Percentiles rank a stretch among this genome's conserved stretches.
These are phyloP conservation scores for Fonsecaea monophora DNA, from an alignment of 2,329 filamentous ascomycete genomes.

Conservation along the genomic window DNA sequence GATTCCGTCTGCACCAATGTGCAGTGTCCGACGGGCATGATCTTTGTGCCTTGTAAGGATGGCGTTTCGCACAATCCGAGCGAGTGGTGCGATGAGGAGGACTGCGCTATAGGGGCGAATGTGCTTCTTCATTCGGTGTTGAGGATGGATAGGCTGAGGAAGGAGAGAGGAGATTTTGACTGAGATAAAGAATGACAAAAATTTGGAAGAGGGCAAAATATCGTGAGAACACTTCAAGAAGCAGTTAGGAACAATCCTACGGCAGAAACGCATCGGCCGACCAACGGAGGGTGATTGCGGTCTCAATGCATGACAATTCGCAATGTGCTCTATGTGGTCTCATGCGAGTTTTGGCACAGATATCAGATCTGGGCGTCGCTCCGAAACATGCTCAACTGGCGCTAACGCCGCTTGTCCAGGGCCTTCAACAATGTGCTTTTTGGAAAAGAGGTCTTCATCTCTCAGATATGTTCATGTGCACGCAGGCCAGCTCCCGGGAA, in stretches of 20 bases:
- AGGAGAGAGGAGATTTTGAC: constrained; percentile 32
- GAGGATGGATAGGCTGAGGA: constrained; percentile 50
- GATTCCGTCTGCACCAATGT: constrained; percentile 68
- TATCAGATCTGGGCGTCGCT: neutral
- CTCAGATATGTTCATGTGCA: neutral
- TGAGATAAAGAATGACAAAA: neutral
- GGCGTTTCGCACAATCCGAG: constrained; percentile 69
- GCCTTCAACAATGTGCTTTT: neutral
- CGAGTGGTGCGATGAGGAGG: constrained; percentile 66
- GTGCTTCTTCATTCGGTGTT: constrained; percentile 43
- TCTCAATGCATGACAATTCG: neutral
- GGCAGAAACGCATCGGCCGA: neutral
- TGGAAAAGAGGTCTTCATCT: neutral
- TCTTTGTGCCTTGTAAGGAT: constrained; percentile 69
- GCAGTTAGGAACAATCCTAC: neutral
- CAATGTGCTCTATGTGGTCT: constrained; percentile 1
- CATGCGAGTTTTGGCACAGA: neutral
- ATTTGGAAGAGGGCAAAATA: neutral
- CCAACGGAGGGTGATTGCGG: neutral
- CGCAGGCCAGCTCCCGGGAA: neutral
- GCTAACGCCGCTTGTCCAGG: neutral
- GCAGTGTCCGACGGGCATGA: constrained; percentile 68
- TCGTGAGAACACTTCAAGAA: neutral
- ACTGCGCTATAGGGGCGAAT: constrained; percentile 52
- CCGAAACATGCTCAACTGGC: neutral